These are phyloP conservation scores for Gliomastix tumulicola DNA, from an alignment of 2,329 filamentous ascomycete species.

Conservation along the genomic window DNA sequence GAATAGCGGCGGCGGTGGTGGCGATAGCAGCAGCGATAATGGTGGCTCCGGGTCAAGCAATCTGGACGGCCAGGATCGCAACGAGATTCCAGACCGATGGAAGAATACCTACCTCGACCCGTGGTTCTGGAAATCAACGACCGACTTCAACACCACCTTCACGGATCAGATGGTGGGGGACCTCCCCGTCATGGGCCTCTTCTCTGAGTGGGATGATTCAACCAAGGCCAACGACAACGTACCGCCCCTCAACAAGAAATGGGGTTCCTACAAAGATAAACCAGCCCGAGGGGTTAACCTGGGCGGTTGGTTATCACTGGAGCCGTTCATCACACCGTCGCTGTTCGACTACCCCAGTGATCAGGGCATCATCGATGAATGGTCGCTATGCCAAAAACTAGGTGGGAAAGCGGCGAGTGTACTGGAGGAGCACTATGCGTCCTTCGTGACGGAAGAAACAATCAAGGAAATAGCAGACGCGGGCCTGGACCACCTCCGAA, in stretches of 20 bases:
- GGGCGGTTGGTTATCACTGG: constrained; percentile 88
- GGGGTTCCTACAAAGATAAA: constrained; percentile 67
- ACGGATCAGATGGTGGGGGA: constrained; percentile 78
- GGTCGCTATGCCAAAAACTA: constrained; percentile 65
- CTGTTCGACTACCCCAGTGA: constrained; percentile 65
- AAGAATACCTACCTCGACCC: constrained; percentile 78
- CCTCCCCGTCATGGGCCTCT: constrained; percentile 85
- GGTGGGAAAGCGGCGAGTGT: constrained; percentile 59
- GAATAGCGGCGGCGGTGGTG: constrained; percentile 11
- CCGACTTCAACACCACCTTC: constrained; percentile 90
- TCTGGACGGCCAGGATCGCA: constrained; percentile 44
- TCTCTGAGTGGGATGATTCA: constrained; percentile 80
- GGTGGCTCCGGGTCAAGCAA: constrained; percentile 18
- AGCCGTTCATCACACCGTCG: constrained; percentile 93
- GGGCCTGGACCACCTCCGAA: constrained; percentile 93
- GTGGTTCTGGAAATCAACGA: constrained; percentile 84
- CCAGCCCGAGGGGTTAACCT: constrained; percentile 88
- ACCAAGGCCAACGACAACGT: constrained; percentile 71
- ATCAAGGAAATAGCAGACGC: constrained; percentile 81
- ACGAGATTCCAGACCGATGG: constrained; percentile 56
- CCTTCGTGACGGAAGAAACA: constrained; percentile 77
- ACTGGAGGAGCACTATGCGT: constrained; percentile 87
- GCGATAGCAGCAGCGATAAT: constrained; percentile 1
- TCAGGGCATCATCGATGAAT: constrained; percentile 78
- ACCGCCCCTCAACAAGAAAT: constrained; percentile 66